Evolutionary conservation across 495 filamentous ascomycete species (phyloP).

Genomic region (Pseudotulostoma volvatum): DNA sequence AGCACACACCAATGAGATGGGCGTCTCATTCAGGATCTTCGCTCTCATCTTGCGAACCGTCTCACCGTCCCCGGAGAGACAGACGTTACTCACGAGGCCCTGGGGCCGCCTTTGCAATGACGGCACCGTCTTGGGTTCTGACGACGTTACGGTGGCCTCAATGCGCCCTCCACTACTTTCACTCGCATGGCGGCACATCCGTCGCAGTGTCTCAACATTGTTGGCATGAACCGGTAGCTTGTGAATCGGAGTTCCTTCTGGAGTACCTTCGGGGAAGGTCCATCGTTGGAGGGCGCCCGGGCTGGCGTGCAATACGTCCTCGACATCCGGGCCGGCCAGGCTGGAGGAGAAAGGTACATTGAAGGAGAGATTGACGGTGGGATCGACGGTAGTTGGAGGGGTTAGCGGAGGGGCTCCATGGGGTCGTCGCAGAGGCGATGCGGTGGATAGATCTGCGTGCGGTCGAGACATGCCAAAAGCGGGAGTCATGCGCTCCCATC

Average conservation of each 20-base stretch:
- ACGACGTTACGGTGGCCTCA: slow-evolving; percentile 67
- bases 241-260: slow-evolving; percentile 66
- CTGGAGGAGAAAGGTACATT: slow-evolving; percentile 90
- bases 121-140: slow-evolving; percentile 60
- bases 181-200: slow-evolving; percentile 61
- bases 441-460: slow-evolving; percentile 53
- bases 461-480: slow-evolving; percentile 66
- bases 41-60: slow-evolving; percentile 71
- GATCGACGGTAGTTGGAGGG: slow-evolving; percentile 45
- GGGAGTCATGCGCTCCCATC: slow-evolving; percentile 80
- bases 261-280: slow-evolving; percentile 76
- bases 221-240: slow-evolving; percentile 75
- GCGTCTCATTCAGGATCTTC: slow-evolving; percentile 70
- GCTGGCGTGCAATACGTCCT: slow-evolving; percentile 83
- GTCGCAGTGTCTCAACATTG: slow-evolving; percentile 63
- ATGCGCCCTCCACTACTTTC: slow-evolving; percentile 50
- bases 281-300: slow-evolving; percentile 68
- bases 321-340: slow-evolving; percentile 73
- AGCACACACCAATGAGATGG: slow-evolving; percentile 63
- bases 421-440: slow-evolving; percentile 52
- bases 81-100: slow-evolving; percentile 75
- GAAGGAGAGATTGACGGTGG: slow-evolving; percentile 67
- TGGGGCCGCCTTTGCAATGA: slow-evolving; percentile 49
- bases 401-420: slow-evolving; percentile 49
- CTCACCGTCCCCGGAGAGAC: slow-evolving; percentile 69